phyloP scores from a whole-genome alignment of 805 yeast genomes.

The Ogataea henricii region DNA sequence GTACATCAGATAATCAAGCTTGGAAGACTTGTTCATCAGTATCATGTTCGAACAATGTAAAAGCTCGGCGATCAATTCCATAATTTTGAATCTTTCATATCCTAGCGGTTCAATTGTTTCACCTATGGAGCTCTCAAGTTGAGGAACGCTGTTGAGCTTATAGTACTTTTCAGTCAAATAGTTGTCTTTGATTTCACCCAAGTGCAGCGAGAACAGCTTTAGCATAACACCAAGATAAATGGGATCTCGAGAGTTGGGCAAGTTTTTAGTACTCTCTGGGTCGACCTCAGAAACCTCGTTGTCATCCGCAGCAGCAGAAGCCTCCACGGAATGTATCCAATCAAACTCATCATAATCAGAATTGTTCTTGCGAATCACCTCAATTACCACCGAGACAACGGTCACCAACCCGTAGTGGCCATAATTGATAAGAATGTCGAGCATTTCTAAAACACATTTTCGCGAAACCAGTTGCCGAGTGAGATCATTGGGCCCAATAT shows the following conservation, averaged over 20 bases:
- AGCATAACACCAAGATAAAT: conserved; percentile 87
- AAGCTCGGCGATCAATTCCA: conserved; percentile 90
- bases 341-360: conserved; percentile 80
- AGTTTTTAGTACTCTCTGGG: conserved; percentile 38
- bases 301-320: conserved; percentile 15
- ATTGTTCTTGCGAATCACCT: conserved; percentile 89
- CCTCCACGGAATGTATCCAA: conserved; percentile 35
- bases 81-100: conserved; percentile 82
- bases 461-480: conserved; percentile 86
- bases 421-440: conserved; percentile 71
- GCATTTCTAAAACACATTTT: conserved; percentile 61
- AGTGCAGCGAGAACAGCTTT: conserved; percentile 60
- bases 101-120: conserved; percentile 70
- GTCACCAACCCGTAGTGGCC: conserved; percentile 84
- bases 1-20: conserved; percentile 61
- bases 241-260: conserved; percentile 90
- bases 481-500: conserved; percentile 93
- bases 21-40: conserved; percentile 70
- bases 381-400: conserved; percentile 92
- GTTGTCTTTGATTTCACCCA: conserved; percentile 33
- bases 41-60: conserved; percentile 96
- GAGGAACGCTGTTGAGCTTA: conserved; percentile 25
- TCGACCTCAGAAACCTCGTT: conserved; percentile 5
- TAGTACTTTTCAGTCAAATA: conserved; percentile 35
- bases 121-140: conserved; percentile 61